A percentile compares a stretch with the other conserved stretches of the same genome.
These are phyloP conservation scores for Nicotiana tabacum DNA, from an alignment of 257 asterid species.

Conservation along the genomic window DNA sequence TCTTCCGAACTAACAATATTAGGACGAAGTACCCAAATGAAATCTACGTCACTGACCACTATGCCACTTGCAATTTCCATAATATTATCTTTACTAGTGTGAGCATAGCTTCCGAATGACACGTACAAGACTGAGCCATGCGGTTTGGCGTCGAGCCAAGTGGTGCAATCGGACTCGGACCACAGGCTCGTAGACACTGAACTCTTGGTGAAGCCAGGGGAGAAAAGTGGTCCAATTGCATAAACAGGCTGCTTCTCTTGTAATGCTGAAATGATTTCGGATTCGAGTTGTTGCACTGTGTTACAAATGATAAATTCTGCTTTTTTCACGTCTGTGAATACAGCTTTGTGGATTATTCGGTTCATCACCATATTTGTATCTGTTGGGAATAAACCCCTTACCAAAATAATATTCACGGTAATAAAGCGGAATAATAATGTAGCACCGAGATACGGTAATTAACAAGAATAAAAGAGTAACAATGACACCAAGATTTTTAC, in stretches of 20 bases:
- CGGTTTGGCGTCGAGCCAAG: slow-evolving; percentile 57
- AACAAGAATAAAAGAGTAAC: too few species aligned
- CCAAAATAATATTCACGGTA: too few species aligned
- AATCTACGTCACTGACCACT: slow-evolving; percentile 32
- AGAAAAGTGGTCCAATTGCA: slow-evolving; percentile 57
- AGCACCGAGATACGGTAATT: too few species aligned
- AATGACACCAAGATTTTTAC: too few species aligned
- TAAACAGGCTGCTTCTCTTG: slow-evolving; percentile 38
- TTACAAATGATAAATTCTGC: slow-evolving; percentile 59
- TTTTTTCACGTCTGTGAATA: slow-evolving; percentile 35
- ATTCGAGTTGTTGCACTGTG: slow-evolving; percentile 51
- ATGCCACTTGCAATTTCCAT: slow-evolving; percentile 62
- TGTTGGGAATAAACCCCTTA: too few species aligned
- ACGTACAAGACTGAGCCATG: slow-evolving; percentile 57
- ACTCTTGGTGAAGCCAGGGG: slow-evolving; percentile 40
- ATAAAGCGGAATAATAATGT: too few species aligned
- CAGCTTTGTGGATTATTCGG: slow-evolving; percentile 15
- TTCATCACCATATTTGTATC: too few species aligned
- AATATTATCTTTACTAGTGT: slow-evolving; percentile 45
- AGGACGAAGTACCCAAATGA: slow-evolving; percentile 67
- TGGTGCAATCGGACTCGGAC: slow-evolving; percentile 65
- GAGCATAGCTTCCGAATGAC: slow-evolving; percentile 75
- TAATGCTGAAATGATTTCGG: slow-evolving; percentile 36
- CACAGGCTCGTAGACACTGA: slow-evolving; percentile 50
- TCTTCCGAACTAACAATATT: slow-evolving; percentile 55